phyloP scores from a whole-genome alignment of 768 basidiomycete genomes.

The Mycena vulgaris region DNA sequence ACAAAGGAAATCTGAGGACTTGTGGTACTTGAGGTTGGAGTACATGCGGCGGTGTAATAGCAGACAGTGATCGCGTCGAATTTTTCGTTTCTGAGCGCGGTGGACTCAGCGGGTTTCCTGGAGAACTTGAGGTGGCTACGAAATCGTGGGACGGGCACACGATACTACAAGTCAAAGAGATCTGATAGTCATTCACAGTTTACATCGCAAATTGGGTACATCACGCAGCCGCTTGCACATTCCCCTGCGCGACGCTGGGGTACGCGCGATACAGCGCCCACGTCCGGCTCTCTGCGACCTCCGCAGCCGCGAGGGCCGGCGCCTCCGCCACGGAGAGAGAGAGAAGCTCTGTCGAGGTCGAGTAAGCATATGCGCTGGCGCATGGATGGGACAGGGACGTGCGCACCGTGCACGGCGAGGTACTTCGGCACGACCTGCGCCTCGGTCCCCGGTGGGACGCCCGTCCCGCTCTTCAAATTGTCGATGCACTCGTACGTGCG shows the following conservation, averaged over 20 bases:
- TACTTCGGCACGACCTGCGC: slow-evolving; percentile 54
- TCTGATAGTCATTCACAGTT: neutral
- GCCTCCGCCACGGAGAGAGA: slow-evolving; percentile 33
- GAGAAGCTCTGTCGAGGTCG: slow-evolving; percentile 44
- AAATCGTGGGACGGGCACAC: too few relatives aligned
- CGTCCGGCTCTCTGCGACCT: slow-evolving; percentile 46
- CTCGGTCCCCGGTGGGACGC: slow-evolving; percentile 43
- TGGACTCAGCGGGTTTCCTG: too few relatives aligned
- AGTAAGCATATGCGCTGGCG: neutral
- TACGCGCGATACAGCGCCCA: slow-evolving; percentile 67
- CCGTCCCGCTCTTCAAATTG: slow-evolving; percentile 54
- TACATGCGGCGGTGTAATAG: too few relatives aligned
- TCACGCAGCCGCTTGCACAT: slow-evolving; percentile 35
- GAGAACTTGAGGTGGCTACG: too few relatives aligned
- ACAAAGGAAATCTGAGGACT: too few relatives aligned
- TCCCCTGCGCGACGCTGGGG: slow-evolving; percentile 61
- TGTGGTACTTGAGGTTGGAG: too few relatives aligned
- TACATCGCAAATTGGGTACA: neutral
- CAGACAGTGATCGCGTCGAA: too few relatives aligned
- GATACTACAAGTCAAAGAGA: too few relatives aligned
- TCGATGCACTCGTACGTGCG: slow-evolving; percentile 59
- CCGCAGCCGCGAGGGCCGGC: slow-evolving; percentile 34
- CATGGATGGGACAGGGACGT: slow-evolving; percentile 5
- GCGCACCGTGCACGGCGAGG: slow-evolving; percentile 60
- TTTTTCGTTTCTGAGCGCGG: too few relatives aligned